Conservation (phyloP, 306 rosid genomes). For the Vigna unguiculata region DNA sequence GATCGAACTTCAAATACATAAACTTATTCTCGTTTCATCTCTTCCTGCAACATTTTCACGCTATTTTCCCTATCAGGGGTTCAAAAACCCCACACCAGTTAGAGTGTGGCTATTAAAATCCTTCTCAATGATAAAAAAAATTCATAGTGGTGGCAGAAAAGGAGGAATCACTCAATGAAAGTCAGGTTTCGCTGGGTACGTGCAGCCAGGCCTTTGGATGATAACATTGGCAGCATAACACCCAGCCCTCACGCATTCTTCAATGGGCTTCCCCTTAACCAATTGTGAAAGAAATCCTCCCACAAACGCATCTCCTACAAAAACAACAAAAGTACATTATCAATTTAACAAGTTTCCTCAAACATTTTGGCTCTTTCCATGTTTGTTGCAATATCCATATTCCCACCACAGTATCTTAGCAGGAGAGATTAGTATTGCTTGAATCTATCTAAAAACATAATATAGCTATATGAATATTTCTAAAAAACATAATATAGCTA, state of each 20-base stretch:
- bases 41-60: slow-evolving; percentile 17
- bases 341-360: slow-evolving; percentile 4
- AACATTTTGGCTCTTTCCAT: slow-evolving; percentile 18
- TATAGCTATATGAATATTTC: neutral
- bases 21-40: slow-evolving; percentile 38
- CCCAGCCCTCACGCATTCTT: slow-evolving; percentile 85
- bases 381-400: neutral
- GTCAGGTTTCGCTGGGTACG: slow-evolving; percentile 91
- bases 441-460: neutral
- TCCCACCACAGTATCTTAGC: slow-evolving; percentile 6
- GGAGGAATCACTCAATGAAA: slow-evolving; percentile 51
- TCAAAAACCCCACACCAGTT: slow-evolving; percentile 37
- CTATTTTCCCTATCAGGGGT: slow-evolving; percentile 28
- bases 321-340: slow-evolving; percentile 15
- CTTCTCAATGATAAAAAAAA: slow-evolving; percentile 43
- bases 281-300: slow-evolving; percentile 93
- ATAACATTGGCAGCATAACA: slow-evolving; percentile 87
- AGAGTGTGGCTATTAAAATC: slow-evolving; percentile 30
- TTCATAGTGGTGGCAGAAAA: neutral
- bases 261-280: slow-evolving; percentile 76
- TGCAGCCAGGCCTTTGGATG: slow-evolving; percentile 96
- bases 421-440: neutral
- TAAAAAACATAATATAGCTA: neutral
- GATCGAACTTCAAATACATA: slow-evolving; percentile 23
- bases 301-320: slow-evolving; percentile 95